Base-by-base conservation (phyloP, 1,139 yeast species). In the Candida tetrigidarum region DNA sequence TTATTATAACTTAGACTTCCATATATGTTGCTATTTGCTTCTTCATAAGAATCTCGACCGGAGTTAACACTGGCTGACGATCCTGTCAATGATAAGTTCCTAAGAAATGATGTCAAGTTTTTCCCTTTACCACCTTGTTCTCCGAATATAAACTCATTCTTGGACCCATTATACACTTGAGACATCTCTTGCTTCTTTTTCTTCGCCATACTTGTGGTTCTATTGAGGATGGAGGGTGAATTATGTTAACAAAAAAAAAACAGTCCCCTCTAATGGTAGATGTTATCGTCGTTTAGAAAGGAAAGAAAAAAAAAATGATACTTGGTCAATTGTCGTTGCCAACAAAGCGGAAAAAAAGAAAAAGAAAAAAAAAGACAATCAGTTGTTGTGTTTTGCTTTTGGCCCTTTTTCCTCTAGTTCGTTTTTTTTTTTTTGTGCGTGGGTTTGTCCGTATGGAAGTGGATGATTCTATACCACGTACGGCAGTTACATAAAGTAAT, bases 71-170 rank as follows among this genome's bases (percentile, higher is more conserved):
- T 39, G 23, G 55, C 44, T 32, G 51, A 46, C 37, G 55, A 52
- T 5, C 58, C 55, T 4, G 71, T 60, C 26, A 66, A 50, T 15
- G 83, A 76, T 28, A 80, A 58, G 39, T 82, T 74, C 60, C 73
- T 78, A 43, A 84, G 69, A 50, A 84, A 81, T 8, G 86, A 75
- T 47, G 83, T 72, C 27, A 83, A 71, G 35, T 83, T 77, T 47
- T 81, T 81, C 3, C 89, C 89, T 44, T 76, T 73, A 5, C 89
- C 89, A 25, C 89, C 91, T 43, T 76, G 74, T 54, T 83, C 88
- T 28, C 84, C 86, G 54, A 84, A 84, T 30, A 83, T 68, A 57
- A 83, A 84, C 61, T 84, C 91, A 52, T 80, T 81, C 51, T 61
- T 65, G 46, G 71, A 50, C 42, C 61, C 68, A 63, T 51, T 62